A percentile compares a stretch with the other conserved stretches of the same genome.
Conservation (phyloP, 441 rosid genomes). For the Populus hybrid region DNA sequence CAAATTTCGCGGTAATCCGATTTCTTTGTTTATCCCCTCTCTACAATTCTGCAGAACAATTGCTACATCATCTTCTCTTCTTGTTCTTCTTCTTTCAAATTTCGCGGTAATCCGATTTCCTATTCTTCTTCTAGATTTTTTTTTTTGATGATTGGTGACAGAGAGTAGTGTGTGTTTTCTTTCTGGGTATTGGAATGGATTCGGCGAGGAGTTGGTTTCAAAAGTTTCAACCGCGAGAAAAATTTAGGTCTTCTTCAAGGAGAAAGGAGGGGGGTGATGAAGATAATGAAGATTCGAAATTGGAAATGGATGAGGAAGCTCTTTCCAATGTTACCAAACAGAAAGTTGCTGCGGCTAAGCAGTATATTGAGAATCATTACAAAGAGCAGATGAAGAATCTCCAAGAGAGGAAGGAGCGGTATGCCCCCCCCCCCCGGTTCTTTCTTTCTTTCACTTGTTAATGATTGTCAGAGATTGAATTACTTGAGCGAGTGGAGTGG, state of each 20-base stretch:
- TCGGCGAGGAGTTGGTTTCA: slow-evolving; percentile 89
- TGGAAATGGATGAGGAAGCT: slow-evolving; percentile 44
- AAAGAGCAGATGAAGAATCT: slow-evolving; percentile 94
- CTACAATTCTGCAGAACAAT: background rate
- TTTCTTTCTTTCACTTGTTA: background rate
- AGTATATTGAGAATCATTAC: slow-evolving; percentile 94
- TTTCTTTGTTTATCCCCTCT: slow-evolving; percentile 25
- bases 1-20: slow-evolving; percentile 42
- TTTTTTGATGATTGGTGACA: slow-evolving; percentile 3
- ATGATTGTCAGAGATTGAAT: background rate
- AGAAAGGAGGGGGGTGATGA: slow-evolving; percentile 41
- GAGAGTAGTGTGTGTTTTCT: background rate
- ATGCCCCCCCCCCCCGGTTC: background rate
- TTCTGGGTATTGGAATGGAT: slow-evolving; percentile 45
- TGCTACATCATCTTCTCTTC: background rate
- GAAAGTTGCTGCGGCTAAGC: slow-evolving; percentile 89
- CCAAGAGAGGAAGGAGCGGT: slow-evolving; percentile 88
- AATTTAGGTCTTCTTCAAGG: slow-evolving; percentile 37
- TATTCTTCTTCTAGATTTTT: background rate
- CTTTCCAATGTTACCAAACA: slow-evolving; percentile 73
- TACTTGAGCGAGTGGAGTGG: background rate
- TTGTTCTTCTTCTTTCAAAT: background rate
- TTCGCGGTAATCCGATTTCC: background rate
- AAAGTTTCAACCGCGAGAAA: slow-evolving; percentile 83
- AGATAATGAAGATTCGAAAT: slow-evolving; percentile 23